Conservation (phyloP, 768 basidiomycete species). For the Leccinellum rugosiceps region DNA sequence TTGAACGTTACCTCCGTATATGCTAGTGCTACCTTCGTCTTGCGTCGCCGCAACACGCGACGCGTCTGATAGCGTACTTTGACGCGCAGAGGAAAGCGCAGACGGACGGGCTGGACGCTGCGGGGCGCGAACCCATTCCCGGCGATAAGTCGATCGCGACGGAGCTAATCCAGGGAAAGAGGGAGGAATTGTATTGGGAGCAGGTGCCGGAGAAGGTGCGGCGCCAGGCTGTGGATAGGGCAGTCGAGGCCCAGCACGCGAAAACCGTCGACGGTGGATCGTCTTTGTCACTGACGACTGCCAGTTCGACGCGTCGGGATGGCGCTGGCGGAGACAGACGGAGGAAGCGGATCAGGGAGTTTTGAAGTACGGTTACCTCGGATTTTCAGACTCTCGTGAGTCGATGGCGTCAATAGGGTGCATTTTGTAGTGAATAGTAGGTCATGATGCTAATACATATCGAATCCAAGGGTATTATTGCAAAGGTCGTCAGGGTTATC, state of each 20-base stretch:
- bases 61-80: slow-evolving; percentile 46
- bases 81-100: slow-evolving; percentile 37
- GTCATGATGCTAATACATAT: too few relatives aligned
- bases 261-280: background rate
- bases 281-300: background rate
- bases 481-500: too few relatives aligned
- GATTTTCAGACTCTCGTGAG: background rate
- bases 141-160: slow-evolving; percentile 35
- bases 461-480: too few relatives aligned
- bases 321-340: background rate
- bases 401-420: too few relatives aligned
- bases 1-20: background rate
- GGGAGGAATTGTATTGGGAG: slow-evolving; percentile 75
- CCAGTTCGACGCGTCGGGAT: background rate
- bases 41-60: slow-evolving; percentile 46
- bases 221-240: slow-evolving; percentile 55
- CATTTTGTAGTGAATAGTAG: too few relatives aligned
- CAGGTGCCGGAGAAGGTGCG: slow-evolving; percentile 74
- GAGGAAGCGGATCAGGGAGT: slow-evolving; percentile 18
- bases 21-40: slow-evolving; percentile 74
- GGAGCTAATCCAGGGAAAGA: slow-evolving; percentile 59
- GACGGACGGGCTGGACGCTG: slow-evolving; percentile 51
- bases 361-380: background rate
- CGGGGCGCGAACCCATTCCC: slow-evolving; percentile 31
- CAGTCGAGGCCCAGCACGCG: slow-evolving; percentile 11